A percentile compares a stretch with the other conserved stretches of the same genome.
Conservation (phyloP, 2,329 filamentous ascomycete genomes). For the Blastomyces percursus region DNA sequence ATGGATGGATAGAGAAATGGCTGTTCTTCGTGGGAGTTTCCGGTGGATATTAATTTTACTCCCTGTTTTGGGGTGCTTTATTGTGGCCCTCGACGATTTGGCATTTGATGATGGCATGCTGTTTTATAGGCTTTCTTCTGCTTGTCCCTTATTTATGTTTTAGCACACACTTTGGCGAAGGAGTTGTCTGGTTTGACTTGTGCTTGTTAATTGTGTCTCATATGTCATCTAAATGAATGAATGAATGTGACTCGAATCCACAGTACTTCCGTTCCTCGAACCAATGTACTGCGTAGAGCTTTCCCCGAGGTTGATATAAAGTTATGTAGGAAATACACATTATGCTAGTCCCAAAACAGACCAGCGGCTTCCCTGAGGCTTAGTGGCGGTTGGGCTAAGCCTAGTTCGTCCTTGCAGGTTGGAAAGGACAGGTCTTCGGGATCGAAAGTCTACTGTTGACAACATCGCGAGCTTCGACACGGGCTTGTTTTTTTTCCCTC, state of each 20-base stretch:
- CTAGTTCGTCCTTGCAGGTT: conserved; percentile 4
- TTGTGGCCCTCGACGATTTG: neutral
- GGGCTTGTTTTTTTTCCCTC: neutral
- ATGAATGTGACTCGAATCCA: neutral
- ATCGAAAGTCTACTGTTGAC: neutral
- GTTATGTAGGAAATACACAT: neutral
- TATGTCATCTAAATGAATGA: neutral
- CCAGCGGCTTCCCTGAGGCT: neutral
- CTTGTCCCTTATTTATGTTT: too few species aligned
- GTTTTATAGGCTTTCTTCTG: too few species aligned
- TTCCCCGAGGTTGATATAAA: neutral
- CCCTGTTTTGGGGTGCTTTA: neutral
- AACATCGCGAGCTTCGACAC: neutral
- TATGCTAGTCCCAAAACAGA: neutral
- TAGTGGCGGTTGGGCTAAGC: conserved; percentile 1
- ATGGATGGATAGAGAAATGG: neutral
- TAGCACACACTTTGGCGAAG: too few species aligned
- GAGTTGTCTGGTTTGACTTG: too few species aligned
- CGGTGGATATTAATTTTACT: neutral
- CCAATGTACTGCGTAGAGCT: too few species aligned
- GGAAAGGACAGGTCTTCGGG: conserved; percentile 1
- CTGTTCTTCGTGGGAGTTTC: neutral
- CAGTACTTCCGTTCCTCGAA: neutral
- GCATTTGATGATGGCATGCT: neutral
- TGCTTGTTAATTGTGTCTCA: neutral